Percentiles rank a stretch among this genome's conserved stretches.
Evolutionary conservation across 495 filamentous ascomycete species (phyloP).

Genomic region (Zalerion maritima): DNA sequence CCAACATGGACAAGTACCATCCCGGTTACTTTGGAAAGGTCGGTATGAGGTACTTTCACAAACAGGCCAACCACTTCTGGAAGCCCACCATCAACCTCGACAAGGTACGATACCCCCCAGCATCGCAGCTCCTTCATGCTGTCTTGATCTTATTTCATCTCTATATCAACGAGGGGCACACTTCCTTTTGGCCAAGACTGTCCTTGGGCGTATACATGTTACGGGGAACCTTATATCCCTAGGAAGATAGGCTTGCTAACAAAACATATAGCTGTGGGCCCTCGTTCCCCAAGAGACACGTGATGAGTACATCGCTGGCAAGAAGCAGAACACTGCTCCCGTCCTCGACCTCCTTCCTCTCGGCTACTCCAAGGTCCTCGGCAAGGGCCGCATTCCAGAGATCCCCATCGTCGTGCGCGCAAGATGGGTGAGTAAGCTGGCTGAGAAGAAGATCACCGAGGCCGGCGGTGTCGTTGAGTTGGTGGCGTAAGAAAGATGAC

Average conservation of each 20-base stretch:
- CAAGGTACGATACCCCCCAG: constrained; percentile 43
- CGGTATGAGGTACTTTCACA: constrained; percentile 94
- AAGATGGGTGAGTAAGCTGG: constrained; percentile 72
- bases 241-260: no score
- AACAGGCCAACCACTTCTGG: constrained; percentile 79
- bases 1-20: constrained; percentile 91
- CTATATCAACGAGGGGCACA: no score
- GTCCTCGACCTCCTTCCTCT: constrained; percentile 85
- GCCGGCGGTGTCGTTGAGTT: constrained; percentile 84
- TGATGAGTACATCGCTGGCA: constrained; percentile 61
- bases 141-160: no score
- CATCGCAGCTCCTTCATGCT: constrained; percentile 1
- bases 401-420: constrained; percentile 80
- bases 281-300: constrained; percentile 71
- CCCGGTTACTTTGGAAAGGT: constrained; percentile 97
- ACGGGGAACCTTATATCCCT: no score
- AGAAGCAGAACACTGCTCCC: constrained; percentile 66
- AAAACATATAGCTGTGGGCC: constrained; percentile 75
- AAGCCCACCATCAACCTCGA: constrained; percentile 84
- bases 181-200: no score
- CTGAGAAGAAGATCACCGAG: constrained; percentile 90
- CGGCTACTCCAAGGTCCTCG: constrained; percentile 86
- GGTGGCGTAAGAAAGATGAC: constrained; percentile 52
- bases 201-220: no score
- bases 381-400: constrained; percentile 79